Evolutionary conservation across 331 rosid genomes (phyloP), one percentile per base, ranked within the genome.

Genomic region (Acacia pycnantha): DNA sequence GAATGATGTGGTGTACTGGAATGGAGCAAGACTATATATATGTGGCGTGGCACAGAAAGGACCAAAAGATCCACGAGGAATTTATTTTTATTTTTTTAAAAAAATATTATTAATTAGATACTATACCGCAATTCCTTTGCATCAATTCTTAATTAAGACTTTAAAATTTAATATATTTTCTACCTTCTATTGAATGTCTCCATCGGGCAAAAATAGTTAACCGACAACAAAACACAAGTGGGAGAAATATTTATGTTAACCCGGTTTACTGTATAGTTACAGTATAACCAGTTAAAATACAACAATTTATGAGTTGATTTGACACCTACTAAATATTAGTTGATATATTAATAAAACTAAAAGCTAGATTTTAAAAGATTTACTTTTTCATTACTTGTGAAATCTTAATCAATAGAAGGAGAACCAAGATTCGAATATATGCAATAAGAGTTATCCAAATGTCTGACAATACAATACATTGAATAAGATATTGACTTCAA

Each of bases 21-120:
- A 77, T 74, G 88, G 74, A 82, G 84, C 82, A 44, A 35, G 75
- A 73, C 84, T 85, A 88, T 87, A 87, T 87, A 90, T 92, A 89
- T 90, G 84, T 77, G 85, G 61, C 74, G 84, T 50, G 84, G 76
- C 84, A 77, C 86, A 74, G 24, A 86, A 78, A 59, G 70, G 75
- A 79, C 90, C 88, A 82, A 83, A 83, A 47, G 53, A 86, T 78
- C 85, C 78, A 44, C 15, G 35, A 84, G 62, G 58, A 33, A 24
- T 70, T 22, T 58, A 61, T 56, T n/a, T n/a, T n/a, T n/a, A n/a
- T n/a, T 72, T 65, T 51, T 6, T 2, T 0, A 46, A 46, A 44
- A 44, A 50, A 16, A 8, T 4, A 8, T 72, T 72, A 15, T 27
- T 44, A 41, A 43, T 72, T 70, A 37, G 40, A 40, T 67, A 51